Percentiles rank a stretch among this genome's conserved stretches.
Evolutionary conservation across 192 early-diverging fungal species (phyloP).

Genomic region (Podila minutissima): DNA sequence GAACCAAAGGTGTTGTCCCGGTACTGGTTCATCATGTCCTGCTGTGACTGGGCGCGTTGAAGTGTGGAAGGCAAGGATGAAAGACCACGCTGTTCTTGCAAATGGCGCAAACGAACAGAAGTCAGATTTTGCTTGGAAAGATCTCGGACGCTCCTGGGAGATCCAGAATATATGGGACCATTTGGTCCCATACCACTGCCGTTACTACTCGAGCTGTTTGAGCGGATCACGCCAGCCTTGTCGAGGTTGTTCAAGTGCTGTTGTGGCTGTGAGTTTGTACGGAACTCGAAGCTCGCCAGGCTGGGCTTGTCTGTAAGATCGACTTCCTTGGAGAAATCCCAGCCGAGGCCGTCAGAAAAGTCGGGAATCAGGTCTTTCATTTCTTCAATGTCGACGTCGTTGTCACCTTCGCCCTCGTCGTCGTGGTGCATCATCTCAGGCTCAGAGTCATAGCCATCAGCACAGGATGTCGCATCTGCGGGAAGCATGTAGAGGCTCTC

Average conservation of each 20-base stretch:
- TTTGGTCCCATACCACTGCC: conserved; percentile 8
- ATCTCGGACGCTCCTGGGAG: conserved; percentile 24
- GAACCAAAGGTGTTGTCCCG: neutral
- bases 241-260: neutral
- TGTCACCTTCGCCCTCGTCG: conserved; percentile 5
- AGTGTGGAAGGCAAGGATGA: neutral
- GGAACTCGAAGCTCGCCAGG: conserved; percentile 12
- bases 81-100: conserved; percentile 20
- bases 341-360: conserved; percentile 36
- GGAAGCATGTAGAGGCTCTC: conserved; percentile 28
- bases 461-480: neutral
- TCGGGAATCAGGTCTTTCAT: conserved; percentile 22
- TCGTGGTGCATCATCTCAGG: conserved; percentile 29
- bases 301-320: conserved; percentile 10
- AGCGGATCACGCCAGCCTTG: conserved; percentile 27
- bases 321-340: conserved; percentile 26
- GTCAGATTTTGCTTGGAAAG: conserved; percentile 17
- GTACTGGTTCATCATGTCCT: conserved; percentile 1
- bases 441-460: conserved; percentile 48
- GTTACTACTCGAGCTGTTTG: conserved; percentile 32
- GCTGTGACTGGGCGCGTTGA: conserved; percentile 17
- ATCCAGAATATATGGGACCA: conserved; percentile 5
- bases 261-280: neutral
- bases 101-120: conserved; percentile 17
- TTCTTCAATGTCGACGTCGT: neutral